These are phyloP conservation scores for Backusella psychrophila DNA, from an alignment of 192 early-diverging fungal genomes.

Conservation along the genomic window DNA sequence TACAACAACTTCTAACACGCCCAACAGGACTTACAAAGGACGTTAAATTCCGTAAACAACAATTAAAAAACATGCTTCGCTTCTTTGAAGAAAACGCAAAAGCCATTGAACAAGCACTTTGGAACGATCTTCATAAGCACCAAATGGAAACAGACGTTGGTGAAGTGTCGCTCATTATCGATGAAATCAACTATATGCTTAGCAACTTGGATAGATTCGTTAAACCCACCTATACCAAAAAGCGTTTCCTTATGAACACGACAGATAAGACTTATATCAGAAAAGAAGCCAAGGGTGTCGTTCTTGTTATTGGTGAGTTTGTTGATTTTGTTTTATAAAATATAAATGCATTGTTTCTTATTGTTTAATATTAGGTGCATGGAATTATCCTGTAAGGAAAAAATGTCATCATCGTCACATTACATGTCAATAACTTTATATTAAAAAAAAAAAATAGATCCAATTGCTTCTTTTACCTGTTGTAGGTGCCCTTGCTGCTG, in stretches of 20 bases:
- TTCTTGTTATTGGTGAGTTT: constrained; percentile 60
- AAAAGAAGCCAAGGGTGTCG: constrained; percentile 73
- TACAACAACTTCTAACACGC: neutral
- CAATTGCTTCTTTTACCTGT: constrained; percentile 72
- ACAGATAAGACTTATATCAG: constrained; percentile 50
- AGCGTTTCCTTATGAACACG: constrained; percentile 44
- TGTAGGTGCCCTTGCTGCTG: constrained; percentile 86
- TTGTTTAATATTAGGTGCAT: constrained; percentile 55
- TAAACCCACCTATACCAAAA: constrained; percentile 30
- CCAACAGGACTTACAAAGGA: constrained; percentile 26
- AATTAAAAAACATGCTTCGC: constrained; percentile 17
- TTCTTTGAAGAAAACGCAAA: constrained; percentile 22
- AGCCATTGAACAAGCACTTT: constrained; percentile 12
- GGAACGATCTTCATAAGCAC: constrained; percentile 26
- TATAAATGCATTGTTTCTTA: constrained; percentile 6
- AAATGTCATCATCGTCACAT: neutral
- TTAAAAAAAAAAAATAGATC: constrained; percentile 24
- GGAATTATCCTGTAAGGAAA: constrained; percentile 50
- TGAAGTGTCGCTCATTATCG: constrained; percentile 21
- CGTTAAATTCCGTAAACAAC: constrained; percentile 28
- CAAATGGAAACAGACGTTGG: constrained; percentile 20
- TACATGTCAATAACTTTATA: neutral
- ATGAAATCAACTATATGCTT: constrained; percentile 30
- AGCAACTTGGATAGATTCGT: constrained; percentile 49
- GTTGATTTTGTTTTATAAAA: neutral